Evolutionary conservation across 2,329 filamentous ascomycete genomes (phyloP), one percentile per base, ranked within the genome.

Genomic region (Aspergillus versicolor): DNA sequence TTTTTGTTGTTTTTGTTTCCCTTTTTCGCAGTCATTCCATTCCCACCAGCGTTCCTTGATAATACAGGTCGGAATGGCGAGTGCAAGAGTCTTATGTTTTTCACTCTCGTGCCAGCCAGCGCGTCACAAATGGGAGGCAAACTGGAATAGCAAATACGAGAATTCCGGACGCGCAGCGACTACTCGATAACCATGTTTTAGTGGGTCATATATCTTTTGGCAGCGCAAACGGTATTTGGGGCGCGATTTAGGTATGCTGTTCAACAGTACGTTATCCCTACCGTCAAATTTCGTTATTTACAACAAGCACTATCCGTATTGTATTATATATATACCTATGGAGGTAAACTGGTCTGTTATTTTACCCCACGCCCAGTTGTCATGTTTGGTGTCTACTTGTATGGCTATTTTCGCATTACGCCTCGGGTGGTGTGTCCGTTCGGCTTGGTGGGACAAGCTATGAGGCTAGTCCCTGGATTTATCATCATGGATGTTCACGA

Each of bases 111-210:
- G 13, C n/a, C 21, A 21, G 13, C 34, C 34, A 37, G 6, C 13
- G n/a, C 22, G 9, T 24, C 24, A 17, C 44, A 46, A 30, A 15
- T 30, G 44, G 22, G 12, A n/a, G 44, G 17, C 15, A 32, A 45
- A 15, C 43, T 7, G 51, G 58, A 24, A 48, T 42, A 30, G 41
- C 54, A 45, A 56, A 41, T 45, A 30, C 47, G 48, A 45, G 37
- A 54, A 53, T 56, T 62, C 41, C 43, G 51, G 41, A 57, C 60
- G 57, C 53, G 52, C 61, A 54, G 61, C 59, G 57, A 61, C 64
- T 63, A 59, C 65, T 68, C 61, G 64, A 71, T 72, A 70, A 67
- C 69, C 67, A 65, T 65, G 63, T 58, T 63, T 65, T 63, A 54
- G 62, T 59, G 61, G 40, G 49, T 54, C 62, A 52, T 49, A 44